A percentile compares a stretch with the other conserved stretches of the same genome.
phyloP scores from a whole-genome alignment of 2,329 filamentous ascomycete species.

The Alternaria conjuncta region DNA sequence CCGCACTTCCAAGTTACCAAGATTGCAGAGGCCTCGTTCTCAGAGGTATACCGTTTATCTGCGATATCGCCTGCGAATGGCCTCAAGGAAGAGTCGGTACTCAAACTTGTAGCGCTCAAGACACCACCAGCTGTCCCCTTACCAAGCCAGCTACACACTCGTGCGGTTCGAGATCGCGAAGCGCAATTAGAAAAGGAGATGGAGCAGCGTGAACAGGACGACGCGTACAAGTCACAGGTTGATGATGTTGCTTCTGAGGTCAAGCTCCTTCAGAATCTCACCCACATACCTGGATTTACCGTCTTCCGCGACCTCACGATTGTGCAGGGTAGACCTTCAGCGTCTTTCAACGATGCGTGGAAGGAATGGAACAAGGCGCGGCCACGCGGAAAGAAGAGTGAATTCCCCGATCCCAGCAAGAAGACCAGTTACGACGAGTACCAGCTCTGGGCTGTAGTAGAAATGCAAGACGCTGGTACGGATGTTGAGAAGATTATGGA shows the following conservation, averaged over 20 bases:
- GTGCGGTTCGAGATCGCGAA: constrained; percentile 57
- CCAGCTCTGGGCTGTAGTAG: constrained; percentile 68
- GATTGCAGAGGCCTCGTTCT: constrained; percentile 70
- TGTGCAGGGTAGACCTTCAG: constrained; percentile 62
- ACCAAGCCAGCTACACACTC: constrained; percentile 38
- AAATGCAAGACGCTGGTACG: constrained; percentile 70
- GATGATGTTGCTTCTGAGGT: constrained; percentile 56
- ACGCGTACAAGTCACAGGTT: constrained; percentile 52
- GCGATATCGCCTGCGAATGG: constrained; percentile 34
- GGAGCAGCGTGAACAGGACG: constrained; percentile 46
- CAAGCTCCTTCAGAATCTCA: constrained; percentile 63
- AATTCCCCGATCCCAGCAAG: constrained; percentile 64
- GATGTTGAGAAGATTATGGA: constrained; percentile 57
- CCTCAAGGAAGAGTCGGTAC: constrained; percentile 52
- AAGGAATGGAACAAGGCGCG: constrained; percentile 52
- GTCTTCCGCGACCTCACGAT: constrained; percentile 66
- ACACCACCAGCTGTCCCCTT: constrained; percentile 44
- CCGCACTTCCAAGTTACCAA: constrained; percentile 61
- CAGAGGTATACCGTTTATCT: constrained; percentile 68
- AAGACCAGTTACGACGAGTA: constrained; percentile 60
- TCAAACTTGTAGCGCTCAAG: constrained; percentile 53
- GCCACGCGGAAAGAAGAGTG: constrained; percentile 53
- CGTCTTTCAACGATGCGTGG: constrained; percentile 57
- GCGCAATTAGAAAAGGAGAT: constrained; percentile 40
- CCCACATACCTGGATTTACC: constrained; percentile 67